These are phyloP conservation scores for Naegleria lovaniensis DNA, from an alignment of 208 protist genomes.

Conservation along the genomic window DNA sequence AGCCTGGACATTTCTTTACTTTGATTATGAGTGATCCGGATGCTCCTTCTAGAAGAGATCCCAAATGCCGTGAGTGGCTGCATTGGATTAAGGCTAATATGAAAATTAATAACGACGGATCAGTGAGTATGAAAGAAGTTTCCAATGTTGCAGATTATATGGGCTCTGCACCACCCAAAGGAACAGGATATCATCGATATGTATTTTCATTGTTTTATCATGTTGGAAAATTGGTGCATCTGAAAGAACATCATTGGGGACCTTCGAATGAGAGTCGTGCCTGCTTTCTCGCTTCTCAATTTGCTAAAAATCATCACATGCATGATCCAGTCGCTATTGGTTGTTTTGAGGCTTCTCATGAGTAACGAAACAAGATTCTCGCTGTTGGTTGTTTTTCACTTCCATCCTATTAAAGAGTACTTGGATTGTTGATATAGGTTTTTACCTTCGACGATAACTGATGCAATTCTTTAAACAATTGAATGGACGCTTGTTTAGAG, in stretches of 20 bases:
- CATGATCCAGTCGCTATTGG: neutral
- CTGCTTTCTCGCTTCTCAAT: neutral
- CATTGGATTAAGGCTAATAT: slow-evolving; percentile 42
- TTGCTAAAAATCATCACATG: neutral
- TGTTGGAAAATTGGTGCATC: neutral
- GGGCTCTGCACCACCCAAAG: slow-evolving; percentile 28
- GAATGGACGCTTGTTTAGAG: no score
- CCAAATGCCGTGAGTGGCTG: slow-evolving; percentile 34
- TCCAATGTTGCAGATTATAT: slow-evolving; percentile 29
- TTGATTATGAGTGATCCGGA: slow-evolving; percentile 39
- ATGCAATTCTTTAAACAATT: no score
- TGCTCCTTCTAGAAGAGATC: slow-evolving; percentile 28
- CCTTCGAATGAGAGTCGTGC: neutral
- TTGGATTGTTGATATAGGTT: no score
- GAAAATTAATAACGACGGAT: neutral
- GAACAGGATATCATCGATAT: slow-evolving; percentile 39
- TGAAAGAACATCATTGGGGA: neutral
- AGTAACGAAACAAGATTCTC: no score
- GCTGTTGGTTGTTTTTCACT: no score
- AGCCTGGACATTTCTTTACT: slow-evolving; percentile 30
- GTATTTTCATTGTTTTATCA: slow-evolving; percentile 34
- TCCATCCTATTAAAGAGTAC: no score
- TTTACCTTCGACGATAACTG: no score
- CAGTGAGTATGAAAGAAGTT: slow-evolving; percentile 27
- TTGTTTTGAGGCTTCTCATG: neutral